Evolutionary conservation across 140 eudicot genomes (phyloP).

Genomic region (Senecio squalidus): DNA sequence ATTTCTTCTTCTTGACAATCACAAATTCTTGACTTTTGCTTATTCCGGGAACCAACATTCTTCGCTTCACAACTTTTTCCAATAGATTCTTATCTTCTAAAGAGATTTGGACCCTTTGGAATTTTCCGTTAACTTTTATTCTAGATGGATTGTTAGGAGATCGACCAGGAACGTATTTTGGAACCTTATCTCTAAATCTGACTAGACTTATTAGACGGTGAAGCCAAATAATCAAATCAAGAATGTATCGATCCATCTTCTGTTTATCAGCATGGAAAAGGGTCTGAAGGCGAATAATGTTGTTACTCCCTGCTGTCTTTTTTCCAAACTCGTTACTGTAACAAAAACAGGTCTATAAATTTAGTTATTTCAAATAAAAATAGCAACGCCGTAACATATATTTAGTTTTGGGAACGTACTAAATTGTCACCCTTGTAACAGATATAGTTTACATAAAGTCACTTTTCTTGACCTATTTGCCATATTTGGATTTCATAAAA

Average conservation of each 20-base stretch:
- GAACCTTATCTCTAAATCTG: slow-evolving; percentile 61
- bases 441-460: no score
- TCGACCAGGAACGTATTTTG: slow-evolving; percentile 32
- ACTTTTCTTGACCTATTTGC: no score
- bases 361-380: neutral
- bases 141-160: slow-evolving; percentile 35
- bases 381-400: no score
- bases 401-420: no score
- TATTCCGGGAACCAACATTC: slow-evolving; percentile 46
- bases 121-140: slow-evolving; percentile 15
- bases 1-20: slow-evolving; percentile 24
- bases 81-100: slow-evolving; percentile 58
- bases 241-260: slow-evolving; percentile 65
- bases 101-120: slow-evolving; percentile 37
- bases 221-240: slow-evolving; percentile 75
- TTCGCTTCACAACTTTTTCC: slow-evolving; percentile 57
- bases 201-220: slow-evolving; percentile 68
- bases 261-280: slow-evolving; percentile 86
- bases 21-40: slow-evolving; percentile 92
- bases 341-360: neutral
- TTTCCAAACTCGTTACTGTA: slow-evolving; percentile 82
- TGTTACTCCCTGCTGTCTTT: slow-evolving; percentile 42
- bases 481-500: no score
- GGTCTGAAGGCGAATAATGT: slow-evolving; percentile 74
- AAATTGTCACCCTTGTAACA: no score